Percentiles rank a stretch among this genome's conserved stretches.
Evolutionary conservation across 2,329 filamentous ascomycete species (phyloP).

Genomic region (Coniochaeta pulveracea): DNA sequence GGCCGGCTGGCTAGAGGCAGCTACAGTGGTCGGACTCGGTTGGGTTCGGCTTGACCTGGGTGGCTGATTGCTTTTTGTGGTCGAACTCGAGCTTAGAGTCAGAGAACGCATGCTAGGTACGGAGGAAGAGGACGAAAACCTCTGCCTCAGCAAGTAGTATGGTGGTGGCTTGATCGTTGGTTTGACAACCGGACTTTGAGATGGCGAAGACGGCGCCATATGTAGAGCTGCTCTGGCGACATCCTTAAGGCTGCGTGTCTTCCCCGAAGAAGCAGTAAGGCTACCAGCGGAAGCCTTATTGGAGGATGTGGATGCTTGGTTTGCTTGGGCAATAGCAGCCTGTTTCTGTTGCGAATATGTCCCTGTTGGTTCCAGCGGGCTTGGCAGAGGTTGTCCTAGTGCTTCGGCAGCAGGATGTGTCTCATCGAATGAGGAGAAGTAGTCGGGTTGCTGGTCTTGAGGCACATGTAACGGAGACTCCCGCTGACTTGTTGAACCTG

Average conservation of each 20-base stretch:
- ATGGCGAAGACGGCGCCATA: conserved; percentile 7
- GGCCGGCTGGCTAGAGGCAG: conserved; percentile 4
- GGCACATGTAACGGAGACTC: too few species aligned
- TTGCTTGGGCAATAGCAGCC: too few species aligned
- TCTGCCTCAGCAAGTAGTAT: conserved; percentile 7
- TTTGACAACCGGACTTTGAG: conserved; percentile 4
- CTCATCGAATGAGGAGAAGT: too few species aligned
- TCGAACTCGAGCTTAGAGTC: not conserved
- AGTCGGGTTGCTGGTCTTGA: too few species aligned
- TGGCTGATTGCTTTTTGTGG: not conserved
- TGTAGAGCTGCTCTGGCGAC: conserved; percentile 22
- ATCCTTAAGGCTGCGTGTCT: conserved; percentile 20
- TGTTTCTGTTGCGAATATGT: too few species aligned
- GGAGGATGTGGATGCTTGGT: too few species aligned
- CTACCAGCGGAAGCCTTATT: too few species aligned
- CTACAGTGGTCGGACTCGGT: not conserved
- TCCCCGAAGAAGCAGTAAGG: too few species aligned
- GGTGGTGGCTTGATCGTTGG: conserved; percentile 8
- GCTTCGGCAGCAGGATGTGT: too few species aligned
- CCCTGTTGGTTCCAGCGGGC: too few species aligned
- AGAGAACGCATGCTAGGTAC: not conserved
- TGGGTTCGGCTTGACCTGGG: not conserved
- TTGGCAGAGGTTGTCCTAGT: too few species aligned
- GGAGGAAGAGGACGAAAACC: conserved; percentile 1
- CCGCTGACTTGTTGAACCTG: too few species aligned